Percentiles rank a stretch among this genome's conserved stretches.
Evolutionary conservation across 2,329 filamentous ascomycete species (phyloP).

Genomic region (Cladosporium oxysporum): DNA sequence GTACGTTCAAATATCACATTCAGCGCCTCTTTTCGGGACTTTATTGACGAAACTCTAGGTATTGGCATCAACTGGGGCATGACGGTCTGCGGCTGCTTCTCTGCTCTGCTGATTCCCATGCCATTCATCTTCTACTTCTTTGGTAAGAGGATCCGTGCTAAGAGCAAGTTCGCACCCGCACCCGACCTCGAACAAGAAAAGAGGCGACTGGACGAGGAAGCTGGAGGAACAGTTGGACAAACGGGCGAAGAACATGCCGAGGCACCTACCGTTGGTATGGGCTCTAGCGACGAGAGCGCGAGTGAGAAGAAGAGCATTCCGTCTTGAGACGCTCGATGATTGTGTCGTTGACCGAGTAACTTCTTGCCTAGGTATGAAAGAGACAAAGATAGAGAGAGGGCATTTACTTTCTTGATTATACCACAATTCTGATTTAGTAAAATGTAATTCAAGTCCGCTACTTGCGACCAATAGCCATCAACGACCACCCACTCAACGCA

Average conservation of each 20-base stretch:
- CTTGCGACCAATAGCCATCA: slow-evolving; percentile 34
- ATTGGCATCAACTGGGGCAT: slow-evolving; percentile 53
- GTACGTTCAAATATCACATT: neutral
- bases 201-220: slow-evolving; percentile 38
- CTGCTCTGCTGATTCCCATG: slow-evolving; percentile 46
- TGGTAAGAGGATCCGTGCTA: slow-evolving; percentile 45
- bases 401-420: neutral
- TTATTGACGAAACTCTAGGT: slow-evolving; percentile 26
- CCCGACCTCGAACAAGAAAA: slow-evolving; percentile 42
- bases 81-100: slow-evolving; percentile 49
- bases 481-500: slow-evolving; percentile 28
- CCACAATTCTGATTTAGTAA: neutral
- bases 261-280: slow-evolving; percentile 3
- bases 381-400: neutral
- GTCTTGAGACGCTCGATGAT: neutral
- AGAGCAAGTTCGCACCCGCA: slow-evolving; percentile 44
- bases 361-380: neutral
- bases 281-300: slow-evolving; percentile 13
- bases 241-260: neutral
- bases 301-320: slow-evolving; percentile 13
- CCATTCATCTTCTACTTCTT: slow-evolving; percentile 46
- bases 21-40: slow-evolving; percentile 20
- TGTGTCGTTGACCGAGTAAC: neutral
- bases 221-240: slow-evolving; percentile 5
- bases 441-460: slow-evolving; percentile 14